Evolutionary conservation across 306 rosid genomes (phyloP).

Genomic region (Biancaea sappan): DNA sequence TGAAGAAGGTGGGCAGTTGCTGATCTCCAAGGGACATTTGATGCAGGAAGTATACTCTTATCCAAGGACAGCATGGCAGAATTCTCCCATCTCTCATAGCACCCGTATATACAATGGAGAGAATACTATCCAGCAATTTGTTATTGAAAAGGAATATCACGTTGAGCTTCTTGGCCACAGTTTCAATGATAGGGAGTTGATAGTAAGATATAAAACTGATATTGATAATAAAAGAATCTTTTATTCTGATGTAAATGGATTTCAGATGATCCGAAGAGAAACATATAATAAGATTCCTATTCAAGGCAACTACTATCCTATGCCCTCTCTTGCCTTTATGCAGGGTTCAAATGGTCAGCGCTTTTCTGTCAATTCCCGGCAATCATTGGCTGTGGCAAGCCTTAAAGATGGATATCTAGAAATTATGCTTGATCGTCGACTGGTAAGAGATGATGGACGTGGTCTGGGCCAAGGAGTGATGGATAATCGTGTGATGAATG

Average conservation of each 20-base stretch:
- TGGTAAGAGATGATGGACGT: constrained; percentile 90
- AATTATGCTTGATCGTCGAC: constrained; percentile 96
- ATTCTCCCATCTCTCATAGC: constrained; percentile 84
- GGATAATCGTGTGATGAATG: constrained; percentile 88
- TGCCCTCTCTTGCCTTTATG: constrained; percentile 91
- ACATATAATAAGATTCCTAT: constrained; percentile 88
- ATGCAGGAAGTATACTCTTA: constrained; percentile 87
- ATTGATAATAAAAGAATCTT: constrained; percentile 73
- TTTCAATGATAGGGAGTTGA: constrained; percentile 83
- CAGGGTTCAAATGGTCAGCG: constrained; percentile 81
- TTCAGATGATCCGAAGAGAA: constrained; percentile 97
- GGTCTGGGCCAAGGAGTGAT: constrained; percentile 98
- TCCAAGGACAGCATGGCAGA: constrained; percentile 79
- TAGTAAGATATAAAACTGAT: constrained; percentile 85
- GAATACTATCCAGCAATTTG: constrained; percentile 66
- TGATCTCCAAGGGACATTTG: constrained; percentile 77
- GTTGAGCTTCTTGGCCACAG: constrained; percentile 74
- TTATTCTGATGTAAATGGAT: constrained; percentile 91
- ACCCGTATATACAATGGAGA: constrained; percentile 81
- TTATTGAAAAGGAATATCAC: constrained; percentile 92
- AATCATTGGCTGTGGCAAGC: constrained; percentile 92
- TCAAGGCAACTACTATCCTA: constrained; percentile 96
- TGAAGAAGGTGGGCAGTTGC: constrained; percentile 68
- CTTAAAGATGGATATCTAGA: constrained; percentile 91
- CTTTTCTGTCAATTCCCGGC: constrained; percentile 88